phyloP scores from a whole-genome alignment of 306 rosid genomes.

The Prunus davidiana region DNA sequence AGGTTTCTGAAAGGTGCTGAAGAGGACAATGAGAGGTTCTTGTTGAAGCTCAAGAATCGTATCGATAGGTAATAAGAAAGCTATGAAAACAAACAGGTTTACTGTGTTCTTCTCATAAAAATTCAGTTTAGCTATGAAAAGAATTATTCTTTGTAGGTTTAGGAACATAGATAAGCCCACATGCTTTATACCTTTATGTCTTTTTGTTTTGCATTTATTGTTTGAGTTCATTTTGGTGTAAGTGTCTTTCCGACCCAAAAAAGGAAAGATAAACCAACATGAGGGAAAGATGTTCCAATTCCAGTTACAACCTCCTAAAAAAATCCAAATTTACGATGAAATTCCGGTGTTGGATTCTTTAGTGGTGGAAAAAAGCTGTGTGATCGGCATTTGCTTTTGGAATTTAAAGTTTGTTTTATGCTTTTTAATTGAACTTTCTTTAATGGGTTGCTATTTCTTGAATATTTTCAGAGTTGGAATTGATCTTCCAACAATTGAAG shows the following conservation, averaged over 20 bases:
- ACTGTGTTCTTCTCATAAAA: background rate
- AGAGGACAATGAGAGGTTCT: conserved; percentile 35
- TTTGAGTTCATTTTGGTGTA: too few relatives aligned
- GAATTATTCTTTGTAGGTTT: background rate
- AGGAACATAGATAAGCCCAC: too few relatives aligned
- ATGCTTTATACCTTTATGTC: too few relatives aligned
- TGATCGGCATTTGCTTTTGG: too few relatives aligned
- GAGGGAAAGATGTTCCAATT: too few relatives aligned
- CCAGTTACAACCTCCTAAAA: background rate
- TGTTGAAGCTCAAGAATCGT: conserved; percentile 54
- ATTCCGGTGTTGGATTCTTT: too few relatives aligned
- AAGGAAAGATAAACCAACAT: too few relatives aligned
- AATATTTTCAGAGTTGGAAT: conserved; percentile 54
- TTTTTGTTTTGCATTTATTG: too few relatives aligned
- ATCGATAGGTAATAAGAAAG: conserved; percentile 51
- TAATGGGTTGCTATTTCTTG: background rate
- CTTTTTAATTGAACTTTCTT: background rate
- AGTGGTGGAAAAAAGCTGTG: too few relatives aligned
- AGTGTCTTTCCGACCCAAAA: too few relatives aligned
- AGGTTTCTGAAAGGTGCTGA: conserved; percentile 32
- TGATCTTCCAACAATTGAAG: conserved; percentile 54
- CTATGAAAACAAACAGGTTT: too few relatives aligned
- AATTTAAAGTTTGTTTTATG: background rate
- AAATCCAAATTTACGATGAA: background rate
- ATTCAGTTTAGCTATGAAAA: background rate